These are phyloP conservation scores for Bretschneidera sinensis DNA, from an alignment of 345 rosid species.

Conservation along the genomic window DNA sequence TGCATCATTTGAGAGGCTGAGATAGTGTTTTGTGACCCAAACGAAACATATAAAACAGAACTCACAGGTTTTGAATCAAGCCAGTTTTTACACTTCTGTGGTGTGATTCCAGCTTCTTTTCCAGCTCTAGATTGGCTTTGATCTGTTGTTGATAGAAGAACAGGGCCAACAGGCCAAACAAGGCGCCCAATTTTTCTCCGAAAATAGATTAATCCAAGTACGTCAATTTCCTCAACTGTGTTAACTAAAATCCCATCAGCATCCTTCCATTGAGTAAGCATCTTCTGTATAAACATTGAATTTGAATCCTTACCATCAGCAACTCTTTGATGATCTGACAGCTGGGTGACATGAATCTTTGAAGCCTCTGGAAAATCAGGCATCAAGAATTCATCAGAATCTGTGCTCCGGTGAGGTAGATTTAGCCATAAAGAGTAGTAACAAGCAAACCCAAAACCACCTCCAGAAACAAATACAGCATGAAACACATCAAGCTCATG, in stretches of 20 bases:
- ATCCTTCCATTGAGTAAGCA: no score
- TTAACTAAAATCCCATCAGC: no score
- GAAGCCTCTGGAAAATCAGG: conserved; percentile 46
- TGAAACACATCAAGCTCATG: no score
- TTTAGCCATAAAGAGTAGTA: conserved; percentile 47
- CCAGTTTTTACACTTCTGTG: conserved; percentile 13
- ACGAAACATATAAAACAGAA: conserved; percentile 21
- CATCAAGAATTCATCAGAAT: no score
- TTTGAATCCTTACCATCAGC: conserved; percentile 49
- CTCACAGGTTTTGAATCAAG: conserved; percentile 14
- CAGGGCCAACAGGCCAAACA: no score
- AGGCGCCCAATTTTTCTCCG: no score
- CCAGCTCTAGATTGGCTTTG: no score
- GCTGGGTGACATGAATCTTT: conserved; percentile 36
- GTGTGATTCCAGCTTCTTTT: neutral
- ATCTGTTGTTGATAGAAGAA: no score
- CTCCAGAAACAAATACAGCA: conserved; percentile 39
- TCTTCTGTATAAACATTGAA: no score
- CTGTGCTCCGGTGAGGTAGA: conserved; percentile 27
- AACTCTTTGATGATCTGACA: conserved; percentile 30
- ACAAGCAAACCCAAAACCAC: conserved; percentile 55
- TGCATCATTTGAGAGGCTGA: conserved; percentile 23
- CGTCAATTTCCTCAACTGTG: no score
- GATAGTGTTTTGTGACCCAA: conserved; percentile 25
- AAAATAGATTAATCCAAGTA: no score